A percentile compares a stretch with the other conserved stretches of the same genome.
phyloP scores from a whole-genome alignment of 345 rosid genomes.

The Crucihimalaya himalaica region DNA sequence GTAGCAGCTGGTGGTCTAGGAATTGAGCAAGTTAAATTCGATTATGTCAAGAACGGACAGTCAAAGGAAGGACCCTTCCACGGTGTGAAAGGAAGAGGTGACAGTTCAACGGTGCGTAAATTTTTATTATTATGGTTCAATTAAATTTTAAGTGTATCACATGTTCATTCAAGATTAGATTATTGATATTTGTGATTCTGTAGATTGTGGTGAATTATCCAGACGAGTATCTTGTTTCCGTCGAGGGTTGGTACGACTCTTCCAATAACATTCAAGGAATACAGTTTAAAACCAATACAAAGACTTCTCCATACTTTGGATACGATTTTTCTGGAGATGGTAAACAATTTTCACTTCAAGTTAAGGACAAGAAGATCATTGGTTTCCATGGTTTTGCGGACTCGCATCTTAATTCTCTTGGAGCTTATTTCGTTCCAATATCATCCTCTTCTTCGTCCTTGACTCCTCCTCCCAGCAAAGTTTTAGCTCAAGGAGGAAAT shows the following conservation, averaged over 20 bases:
- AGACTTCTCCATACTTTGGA: not conserved
- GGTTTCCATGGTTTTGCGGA: conserved; percentile 34
- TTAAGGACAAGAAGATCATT: conserved; percentile 33
- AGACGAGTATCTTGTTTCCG: not conserved
- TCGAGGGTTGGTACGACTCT: conserved; percentile 4
- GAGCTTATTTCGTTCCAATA: conserved; percentile 31
- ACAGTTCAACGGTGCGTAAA: not conserved
- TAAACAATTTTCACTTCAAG: conserved; percentile 17
- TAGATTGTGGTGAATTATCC: conserved; percentile 9
- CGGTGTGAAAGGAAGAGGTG: conserved; percentile 4
- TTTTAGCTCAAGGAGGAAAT: conserved; percentile 1
- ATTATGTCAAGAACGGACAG: conserved; percentile 7
- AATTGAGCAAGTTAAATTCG: conserved; percentile 5
- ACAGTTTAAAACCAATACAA: conserved; percentile 18
- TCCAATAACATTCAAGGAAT: conserved; percentile 15
- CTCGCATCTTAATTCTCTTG: conserved; percentile 23
- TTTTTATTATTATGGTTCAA: too few relatives aligned
- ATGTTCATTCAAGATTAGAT: not conserved
- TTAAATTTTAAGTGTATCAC: not conserved
- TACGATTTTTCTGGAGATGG: conserved; percentile 7
- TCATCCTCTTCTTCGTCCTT: conserved; percentile 1
- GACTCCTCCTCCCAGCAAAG: conserved; percentile 1
- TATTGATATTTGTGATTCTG: not conserved
- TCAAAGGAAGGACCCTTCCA: not conserved
- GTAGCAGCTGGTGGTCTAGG: not conserved